phyloP scores from a whole-genome alignment of 495 filamentous ascomycete genomes.

The Aspergillus mulundensis region DNA sequence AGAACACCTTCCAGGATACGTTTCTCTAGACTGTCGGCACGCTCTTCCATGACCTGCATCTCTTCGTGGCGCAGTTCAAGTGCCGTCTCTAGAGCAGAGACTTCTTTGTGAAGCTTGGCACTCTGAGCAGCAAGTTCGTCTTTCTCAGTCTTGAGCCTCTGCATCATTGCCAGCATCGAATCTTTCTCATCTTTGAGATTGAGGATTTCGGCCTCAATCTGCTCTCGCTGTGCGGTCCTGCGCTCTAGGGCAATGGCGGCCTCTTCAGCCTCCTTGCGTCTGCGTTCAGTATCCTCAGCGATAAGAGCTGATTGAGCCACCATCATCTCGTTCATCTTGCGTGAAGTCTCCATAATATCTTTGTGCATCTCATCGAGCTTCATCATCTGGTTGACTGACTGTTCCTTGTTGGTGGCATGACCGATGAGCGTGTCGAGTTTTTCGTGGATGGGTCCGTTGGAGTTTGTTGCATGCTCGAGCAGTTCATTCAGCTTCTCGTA shows the following conservation, averaged over 20 bases:
- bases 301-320: slow-evolving; percentile 72
- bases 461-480: slow-evolving; percentile 52
- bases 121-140: slow-evolving; percentile 71
- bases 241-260: slow-evolving; percentile 76
- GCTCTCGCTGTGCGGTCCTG: slow-evolving; percentile 69
- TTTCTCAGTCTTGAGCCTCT: slow-evolving; percentile 60
- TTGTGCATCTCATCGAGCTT: slow-evolving; percentile 86
- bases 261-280: slow-evolving; percentile 77
- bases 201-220: slow-evolving; percentile 68
- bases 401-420: slow-evolving; percentile 33
- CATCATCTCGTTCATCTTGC: slow-evolving; percentile 82
- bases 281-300: slow-evolving; percentile 72
- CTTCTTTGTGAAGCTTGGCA: slow-evolving; percentile 70
- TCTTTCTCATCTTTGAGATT: slow-evolving; percentile 63
- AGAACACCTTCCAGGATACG: slow-evolving; percentile 92
- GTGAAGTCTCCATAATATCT: slow-evolving; percentile 81
- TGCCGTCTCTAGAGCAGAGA: slow-evolving; percentile 84
- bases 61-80: slow-evolving; percentile 85
- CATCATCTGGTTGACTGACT: slow-evolving; percentile 58
- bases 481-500: slow-evolving; percentile 51
- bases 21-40: slow-evolving; percentile 82
- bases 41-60: slow-evolving; percentile 79
- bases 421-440: slow-evolving; percentile 49
- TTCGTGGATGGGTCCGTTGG: slow-evolving; percentile 68
- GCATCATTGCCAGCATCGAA: slow-evolving; percentile 53